phyloP scores from a whole-genome alignment of 2,329 filamentous ascomycete species.

The Calonectria leucothoes region DNA sequence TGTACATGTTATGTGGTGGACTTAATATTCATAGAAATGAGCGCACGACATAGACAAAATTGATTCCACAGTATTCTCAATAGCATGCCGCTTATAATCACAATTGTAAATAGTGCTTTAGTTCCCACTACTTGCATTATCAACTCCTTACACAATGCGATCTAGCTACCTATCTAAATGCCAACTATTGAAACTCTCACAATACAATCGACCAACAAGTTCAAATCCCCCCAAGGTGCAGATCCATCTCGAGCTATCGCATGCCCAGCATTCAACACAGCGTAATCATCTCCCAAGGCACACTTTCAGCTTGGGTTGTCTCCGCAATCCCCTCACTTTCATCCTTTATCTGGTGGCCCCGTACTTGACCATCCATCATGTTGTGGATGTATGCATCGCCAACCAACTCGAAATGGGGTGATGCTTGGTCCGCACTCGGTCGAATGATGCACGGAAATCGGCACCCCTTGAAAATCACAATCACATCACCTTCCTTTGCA shows the following conservation, averaged over 20 bases:
- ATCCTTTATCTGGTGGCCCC: background rate
- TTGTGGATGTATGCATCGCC: background rate
- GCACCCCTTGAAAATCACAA: background rate
- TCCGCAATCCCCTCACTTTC: background rate
- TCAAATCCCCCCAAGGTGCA: background rate
- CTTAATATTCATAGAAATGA: background rate
- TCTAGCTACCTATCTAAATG: too few species aligned
- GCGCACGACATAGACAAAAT: background rate
- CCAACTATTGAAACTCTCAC: too few species aligned
- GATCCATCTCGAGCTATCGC: too few species aligned
- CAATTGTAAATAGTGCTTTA: too few species aligned
- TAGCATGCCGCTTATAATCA: too few species aligned
- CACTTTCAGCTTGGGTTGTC: too few species aligned
- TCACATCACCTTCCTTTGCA: background rate
- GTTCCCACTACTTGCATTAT: too few species aligned
- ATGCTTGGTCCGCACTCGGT: background rate
- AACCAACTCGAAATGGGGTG: background rate
- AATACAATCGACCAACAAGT: background rate
- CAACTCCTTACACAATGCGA: too few species aligned
- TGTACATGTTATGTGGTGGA: background rate
- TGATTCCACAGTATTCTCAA: background rate
- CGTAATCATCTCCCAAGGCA: background rate
- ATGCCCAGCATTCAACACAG: background rate
- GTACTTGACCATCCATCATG: background rate
- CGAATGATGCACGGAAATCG: background rate